These are phyloP conservation scores for Colletotrichum aenigma DNA, from an alignment of 2,329 filamentous ascomycete species.

Conservation along the genomic window DNA sequence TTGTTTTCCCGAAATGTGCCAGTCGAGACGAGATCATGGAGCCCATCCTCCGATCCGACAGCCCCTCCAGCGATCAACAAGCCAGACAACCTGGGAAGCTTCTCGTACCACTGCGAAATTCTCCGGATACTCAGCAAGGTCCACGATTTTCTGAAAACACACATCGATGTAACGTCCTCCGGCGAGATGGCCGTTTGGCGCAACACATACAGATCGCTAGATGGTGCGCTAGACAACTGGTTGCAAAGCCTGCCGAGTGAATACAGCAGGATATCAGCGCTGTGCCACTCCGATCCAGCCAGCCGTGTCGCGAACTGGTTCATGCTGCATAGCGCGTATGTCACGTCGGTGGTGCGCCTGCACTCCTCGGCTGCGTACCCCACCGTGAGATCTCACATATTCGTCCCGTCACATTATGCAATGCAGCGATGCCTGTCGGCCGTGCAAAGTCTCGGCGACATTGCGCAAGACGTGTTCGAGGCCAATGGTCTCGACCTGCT, in stretches of 20 bases:
- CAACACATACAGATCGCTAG: slow-evolving; percentile 42
- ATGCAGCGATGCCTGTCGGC: slow-evolving; percentile 49
- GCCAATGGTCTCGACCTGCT: slow-evolving; percentile 46
- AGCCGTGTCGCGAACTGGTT: slow-evolving; percentile 52
- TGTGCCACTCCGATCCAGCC: slow-evolving; percentile 49
- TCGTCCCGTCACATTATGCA: slow-evolving; percentile 47
- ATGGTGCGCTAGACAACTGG: slow-evolving; percentile 44
- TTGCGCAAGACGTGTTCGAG: slow-evolving; percentile 47
- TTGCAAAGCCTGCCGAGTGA: slow-evolving; percentile 46
- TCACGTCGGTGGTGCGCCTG: slow-evolving; percentile 46
- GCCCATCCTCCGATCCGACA: slow-evolving; percentile 25
- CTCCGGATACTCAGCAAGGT: slow-evolving; percentile 45
- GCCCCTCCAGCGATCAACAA: slow-evolving; percentile 32
- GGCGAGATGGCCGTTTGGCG: slow-evolving; percentile 44
- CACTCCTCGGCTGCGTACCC: slow-evolving; percentile 49
- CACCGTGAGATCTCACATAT: slow-evolving; percentile 41
- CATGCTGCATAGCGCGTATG: slow-evolving; percentile 49
- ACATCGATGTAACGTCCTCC: slow-evolving; percentile 42
- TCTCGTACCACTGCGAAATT: slow-evolving; percentile 50
- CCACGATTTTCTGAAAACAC: slow-evolving; percentile 44
- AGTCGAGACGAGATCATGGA: slow-evolving; percentile 42
- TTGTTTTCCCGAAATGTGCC: slow-evolving; percentile 47
- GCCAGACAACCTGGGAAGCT: slow-evolving; percentile 47
- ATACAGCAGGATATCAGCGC: slow-evolving; percentile 47
- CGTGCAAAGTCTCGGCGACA: slow-evolving; percentile 47